Conservation (phyloP, 2,329 filamentous ascomycete species). For the Boeremia exigua region DNA sequence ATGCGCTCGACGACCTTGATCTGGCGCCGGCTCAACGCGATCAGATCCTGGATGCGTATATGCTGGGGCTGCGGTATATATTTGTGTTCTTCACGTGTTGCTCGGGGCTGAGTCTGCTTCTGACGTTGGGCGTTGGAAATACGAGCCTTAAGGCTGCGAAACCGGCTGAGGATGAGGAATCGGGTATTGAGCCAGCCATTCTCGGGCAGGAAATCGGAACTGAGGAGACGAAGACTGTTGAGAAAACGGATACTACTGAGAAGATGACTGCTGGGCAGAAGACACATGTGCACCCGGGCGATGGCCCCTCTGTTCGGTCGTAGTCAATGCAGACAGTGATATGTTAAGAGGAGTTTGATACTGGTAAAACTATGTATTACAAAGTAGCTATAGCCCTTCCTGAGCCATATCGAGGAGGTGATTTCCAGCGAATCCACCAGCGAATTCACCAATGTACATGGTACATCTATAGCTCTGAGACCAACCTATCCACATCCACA, state of each 20-base stretch:
- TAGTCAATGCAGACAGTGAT: too few species aligned
- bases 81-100: constrained; percentile 29
- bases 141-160: constrained; percentile 31
- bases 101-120: constrained; percentile 20
- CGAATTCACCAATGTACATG: too few species aligned
- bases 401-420: too few species aligned
- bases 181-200: not conserved
- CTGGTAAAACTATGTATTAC: too few species aligned
- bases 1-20: constrained; percentile 19
- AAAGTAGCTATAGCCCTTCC: too few species aligned
- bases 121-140: constrained; percentile 31
- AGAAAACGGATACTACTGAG: not conserved
- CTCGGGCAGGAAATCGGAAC: not conserved
- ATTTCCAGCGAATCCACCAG: too few species aligned
- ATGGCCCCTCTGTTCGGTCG: too few species aligned
- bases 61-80: constrained; percentile 27
- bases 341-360: too few species aligned
- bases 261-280: too few species aligned
- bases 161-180: constrained; percentile 19
- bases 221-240: not conserved
- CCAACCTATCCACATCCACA: too few species aligned
- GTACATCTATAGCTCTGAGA: too few species aligned
- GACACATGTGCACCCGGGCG: too few species aligned
- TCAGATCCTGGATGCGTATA: constrained; percentile 14
- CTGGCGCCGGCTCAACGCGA: constrained; percentile 18